These are phyloP conservation scores for Podospora appendiculata DNA, from an alignment of 495 filamentous ascomycete genomes.

Conservation along the genomic window DNA sequence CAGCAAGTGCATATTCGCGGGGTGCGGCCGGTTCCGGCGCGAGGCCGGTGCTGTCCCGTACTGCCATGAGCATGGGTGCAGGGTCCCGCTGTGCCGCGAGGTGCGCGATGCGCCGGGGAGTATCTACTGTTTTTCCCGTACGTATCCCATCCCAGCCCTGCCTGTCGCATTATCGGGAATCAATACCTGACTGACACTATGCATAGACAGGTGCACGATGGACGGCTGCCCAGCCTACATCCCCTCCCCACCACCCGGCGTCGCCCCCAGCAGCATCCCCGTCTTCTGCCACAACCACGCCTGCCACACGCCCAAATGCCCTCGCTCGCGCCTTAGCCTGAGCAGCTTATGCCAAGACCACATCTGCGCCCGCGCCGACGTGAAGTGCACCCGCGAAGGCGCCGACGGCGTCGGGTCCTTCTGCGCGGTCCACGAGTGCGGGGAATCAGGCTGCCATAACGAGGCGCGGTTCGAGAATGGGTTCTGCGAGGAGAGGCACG, in stretches of 20 bases:
- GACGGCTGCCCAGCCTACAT: constrained; percentile 1
- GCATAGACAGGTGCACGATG: constrained; percentile 3
- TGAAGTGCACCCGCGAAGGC: not conserved
- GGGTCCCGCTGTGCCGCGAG: not conserved
- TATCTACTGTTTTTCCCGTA: not conserved
- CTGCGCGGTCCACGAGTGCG: constrained; percentile 1
- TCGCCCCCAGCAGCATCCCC: not conserved
- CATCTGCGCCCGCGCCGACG: not conserved
- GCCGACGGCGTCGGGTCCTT: not conserved
- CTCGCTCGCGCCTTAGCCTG: not conserved
- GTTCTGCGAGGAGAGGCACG: constrained; percentile 2
- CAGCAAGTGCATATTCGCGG: not conserved
- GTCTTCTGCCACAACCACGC: constrained; percentile 4
- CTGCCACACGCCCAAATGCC: not conserved
- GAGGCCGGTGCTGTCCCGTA: not conserved
- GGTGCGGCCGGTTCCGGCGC: not conserved
- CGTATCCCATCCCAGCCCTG: not conserved
- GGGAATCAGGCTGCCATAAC: not conserved
- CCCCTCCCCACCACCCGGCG: not conserved
- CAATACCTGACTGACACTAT: not conserved
- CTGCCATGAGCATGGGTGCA: constrained; percentile 7
- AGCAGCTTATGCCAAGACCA: constrained; percentile 1
- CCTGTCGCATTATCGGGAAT: not conserved
- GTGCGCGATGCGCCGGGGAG: not conserved
- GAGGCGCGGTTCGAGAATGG: not conserved